Conservation (phyloP, 2,329 filamentous ascomycete species). For the Aspergillus amoenus region DNA sequence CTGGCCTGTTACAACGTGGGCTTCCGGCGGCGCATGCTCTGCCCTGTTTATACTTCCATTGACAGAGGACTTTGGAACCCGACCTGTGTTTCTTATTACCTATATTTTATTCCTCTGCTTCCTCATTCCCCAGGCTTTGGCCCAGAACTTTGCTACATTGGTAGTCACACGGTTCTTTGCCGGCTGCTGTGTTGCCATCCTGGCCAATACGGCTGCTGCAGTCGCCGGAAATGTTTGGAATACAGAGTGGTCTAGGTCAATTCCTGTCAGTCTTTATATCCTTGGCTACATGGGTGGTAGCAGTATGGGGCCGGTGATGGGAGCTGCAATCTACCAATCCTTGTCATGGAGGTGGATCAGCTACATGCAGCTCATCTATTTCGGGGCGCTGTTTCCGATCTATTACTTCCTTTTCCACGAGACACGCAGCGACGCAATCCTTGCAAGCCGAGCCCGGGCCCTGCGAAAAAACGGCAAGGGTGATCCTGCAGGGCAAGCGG, state of each 20-base stretch:
- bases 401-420: conserved; percentile 42
- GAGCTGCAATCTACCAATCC: conserved; percentile 32
- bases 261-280: conserved; percentile 44
- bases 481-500: conserved; percentile 23
- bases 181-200: conserved; percentile 41
- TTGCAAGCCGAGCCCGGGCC: conserved; percentile 36
- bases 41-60: conserved; percentile 20
- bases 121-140: conserved; percentile 44
- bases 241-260: conserved; percentile 34
- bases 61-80: conserved; percentile 23
- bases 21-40: conserved; percentile 18
- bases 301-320: conserved; percentile 47
- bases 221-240: conserved; percentile 33
- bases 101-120: conserved; percentile 43
- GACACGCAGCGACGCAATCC: conserved; percentile 42
- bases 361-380: conserved; percentile 43
- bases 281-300: conserved; percentile 42
- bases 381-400: conserved; percentile 35
- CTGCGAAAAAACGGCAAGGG: conserved; percentile 33
- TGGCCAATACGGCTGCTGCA: conserved; percentile 38
- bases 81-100: conserved; percentile 40
- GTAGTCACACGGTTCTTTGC: conserved; percentile 47
- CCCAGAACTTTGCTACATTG: conserved; percentile 47
- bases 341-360: conserved; percentile 5
- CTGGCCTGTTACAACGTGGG: conserved; percentile 23